Conservation (phyloP, 139 green algal genomes). For the Micractinium conductrix region DNA sequence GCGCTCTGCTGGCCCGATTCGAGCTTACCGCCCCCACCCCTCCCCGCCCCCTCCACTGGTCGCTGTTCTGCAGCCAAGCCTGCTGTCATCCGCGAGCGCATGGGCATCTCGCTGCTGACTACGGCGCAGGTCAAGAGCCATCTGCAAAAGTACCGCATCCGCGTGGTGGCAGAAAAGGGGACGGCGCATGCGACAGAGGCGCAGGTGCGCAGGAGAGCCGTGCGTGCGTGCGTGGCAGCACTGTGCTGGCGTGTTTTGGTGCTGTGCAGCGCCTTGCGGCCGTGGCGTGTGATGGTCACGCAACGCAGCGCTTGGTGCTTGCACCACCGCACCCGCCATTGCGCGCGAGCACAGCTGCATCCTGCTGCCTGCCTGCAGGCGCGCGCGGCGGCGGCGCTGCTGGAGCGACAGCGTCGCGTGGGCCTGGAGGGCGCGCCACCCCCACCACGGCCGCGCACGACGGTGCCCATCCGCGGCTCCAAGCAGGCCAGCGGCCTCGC, state of each 20-base stretch:
- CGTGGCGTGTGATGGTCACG: no score
- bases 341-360: background rate
- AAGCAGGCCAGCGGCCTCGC: background rate
- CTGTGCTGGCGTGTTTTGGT: no score
- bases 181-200: constrained; percentile 15
- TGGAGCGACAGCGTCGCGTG: constrained; percentile 14
- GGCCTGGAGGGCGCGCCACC: background rate
- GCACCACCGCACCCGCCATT: no score
- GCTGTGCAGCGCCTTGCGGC: no score
- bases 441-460: background rate
- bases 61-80: constrained; percentile 19
- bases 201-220: no score
- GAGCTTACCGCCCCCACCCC: background rate
- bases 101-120: constrained; percentile 34
- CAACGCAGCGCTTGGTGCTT: no score
- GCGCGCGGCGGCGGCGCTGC: constrained; percentile 8
- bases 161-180: constrained; percentile 16
- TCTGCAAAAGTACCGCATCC: constrained; percentile 36
- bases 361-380: background rate
- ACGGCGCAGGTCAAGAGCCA: constrained; percentile 29
- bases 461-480: constrained; percentile 19
- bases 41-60: background rate
- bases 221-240: no score
- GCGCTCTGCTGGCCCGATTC: no score
- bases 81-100: constrained; percentile 8